Evolutionary conservation across 345 rosid genomes (phyloP).

Genomic region (Stellera chamaejasme): DNA sequence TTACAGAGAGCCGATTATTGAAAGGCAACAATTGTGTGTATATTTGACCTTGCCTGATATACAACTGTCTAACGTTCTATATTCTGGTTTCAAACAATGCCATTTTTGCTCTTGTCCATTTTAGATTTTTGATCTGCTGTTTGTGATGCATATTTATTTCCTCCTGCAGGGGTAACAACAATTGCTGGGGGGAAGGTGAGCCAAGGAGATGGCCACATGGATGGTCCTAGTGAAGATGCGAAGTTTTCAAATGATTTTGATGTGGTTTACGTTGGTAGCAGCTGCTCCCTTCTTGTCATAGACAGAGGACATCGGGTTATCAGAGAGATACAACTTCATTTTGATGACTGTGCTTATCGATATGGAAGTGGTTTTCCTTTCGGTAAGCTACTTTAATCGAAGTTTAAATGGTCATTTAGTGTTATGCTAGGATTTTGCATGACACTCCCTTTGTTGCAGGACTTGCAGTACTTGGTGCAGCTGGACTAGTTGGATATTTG

Average conservation of each 20-base stretch:
- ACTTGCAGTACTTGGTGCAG: conserved; percentile 86
- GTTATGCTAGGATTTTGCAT: conserved; percentile 2
- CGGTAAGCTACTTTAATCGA: conserved; percentile 30
- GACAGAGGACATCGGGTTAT: conserved; percentile 94
- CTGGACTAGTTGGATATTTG: conserved; percentile 96
- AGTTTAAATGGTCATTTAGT: background rate
- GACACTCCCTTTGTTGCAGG: conserved; percentile 43
- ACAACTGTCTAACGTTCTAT: too few species aligned
- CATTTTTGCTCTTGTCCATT: too few species aligned
- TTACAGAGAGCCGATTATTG: too few species aligned
- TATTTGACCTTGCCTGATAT: too few species aligned
- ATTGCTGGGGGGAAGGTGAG: conserved; percentile 89
- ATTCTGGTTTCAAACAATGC: too few species aligned
- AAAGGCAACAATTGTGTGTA: too few species aligned
- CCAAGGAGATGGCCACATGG: conserved; percentile 79
- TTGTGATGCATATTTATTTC: conserved; percentile 13
- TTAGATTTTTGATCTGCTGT: conserved; percentile 5
- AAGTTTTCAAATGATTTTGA: conserved; percentile 94
- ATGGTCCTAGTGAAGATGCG: conserved; percentile 99
- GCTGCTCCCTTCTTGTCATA: conserved; percentile 90
- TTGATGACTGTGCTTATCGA: conserved; percentile 97
- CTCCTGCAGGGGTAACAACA: conserved; percentile 76
- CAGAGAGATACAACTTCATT: conserved; percentile 95
- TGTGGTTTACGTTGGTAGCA: conserved; percentile 91
- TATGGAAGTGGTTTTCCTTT: conserved; percentile 93